A percentile compares a stretch with the other conserved stretches of the same genome.
Evolutionary conservation across 306 rosid genomes (phyloP).

Genomic region (Amphicarpaea edgeworthii): DNA sequence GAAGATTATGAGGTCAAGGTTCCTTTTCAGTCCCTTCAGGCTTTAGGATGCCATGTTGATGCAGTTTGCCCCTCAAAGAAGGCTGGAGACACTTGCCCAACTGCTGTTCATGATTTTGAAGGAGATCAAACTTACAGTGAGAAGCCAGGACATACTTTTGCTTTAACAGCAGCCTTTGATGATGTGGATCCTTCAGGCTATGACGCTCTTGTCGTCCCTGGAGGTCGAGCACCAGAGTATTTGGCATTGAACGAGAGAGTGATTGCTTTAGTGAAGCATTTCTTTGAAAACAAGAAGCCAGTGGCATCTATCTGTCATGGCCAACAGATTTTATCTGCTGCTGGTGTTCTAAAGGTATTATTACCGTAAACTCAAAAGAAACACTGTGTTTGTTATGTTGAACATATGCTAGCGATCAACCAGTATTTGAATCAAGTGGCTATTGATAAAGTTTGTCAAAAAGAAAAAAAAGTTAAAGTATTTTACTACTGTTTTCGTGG

Average conservation of each 20-base stretch:
- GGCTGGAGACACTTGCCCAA: conserved; percentile 77
- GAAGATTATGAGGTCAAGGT: conserved; percentile 85
- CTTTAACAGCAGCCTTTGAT: conserved; percentile 67
- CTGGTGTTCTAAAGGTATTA: conserved; percentile 81
- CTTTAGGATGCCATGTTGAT: conserved; percentile 87
- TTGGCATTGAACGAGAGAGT: conserved; percentile 52
- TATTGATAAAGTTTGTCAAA: not conserved
- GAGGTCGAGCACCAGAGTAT: conserved; percentile 58
- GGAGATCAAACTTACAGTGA: conserved; percentile 90
- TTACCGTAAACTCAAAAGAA: not conserved
- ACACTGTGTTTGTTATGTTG: conserved; percentile 8
- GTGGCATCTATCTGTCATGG: conserved; percentile 66
- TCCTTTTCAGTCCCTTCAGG: conserved; percentile 90
- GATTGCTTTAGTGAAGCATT: conserved; percentile 52
- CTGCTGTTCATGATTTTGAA: conserved; percentile 90
- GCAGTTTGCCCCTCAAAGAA: conserved; percentile 84
- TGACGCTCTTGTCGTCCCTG: conserved; percentile 65
- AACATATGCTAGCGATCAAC: not conserved
- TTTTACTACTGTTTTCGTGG: conserved; percentile 1
- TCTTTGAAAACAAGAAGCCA: conserved; percentile 56
- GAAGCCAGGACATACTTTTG: conserved; percentile 81
- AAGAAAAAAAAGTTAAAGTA: not conserved
- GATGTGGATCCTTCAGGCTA: conserved; percentile 66
- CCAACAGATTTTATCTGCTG: conserved; percentile 86
- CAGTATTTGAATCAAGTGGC: not conserved